Evolutionary conservation across 352 stramenopile species (phyloP).

Genomic region (Pythium graminicola): DNA sequence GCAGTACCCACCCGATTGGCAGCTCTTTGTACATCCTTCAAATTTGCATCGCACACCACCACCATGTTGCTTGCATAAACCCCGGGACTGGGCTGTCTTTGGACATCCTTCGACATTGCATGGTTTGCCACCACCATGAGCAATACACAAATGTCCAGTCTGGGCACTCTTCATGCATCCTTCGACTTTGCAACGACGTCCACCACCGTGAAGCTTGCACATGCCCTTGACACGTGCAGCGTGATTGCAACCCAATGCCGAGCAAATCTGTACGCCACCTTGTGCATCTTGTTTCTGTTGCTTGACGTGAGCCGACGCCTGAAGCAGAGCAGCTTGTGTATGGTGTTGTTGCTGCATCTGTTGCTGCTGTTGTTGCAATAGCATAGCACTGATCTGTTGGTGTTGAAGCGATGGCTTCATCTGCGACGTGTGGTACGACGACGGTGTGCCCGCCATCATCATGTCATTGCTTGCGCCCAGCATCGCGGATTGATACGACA

Average conservation of each 20-base stretch:
- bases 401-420: conserved; percentile 24
- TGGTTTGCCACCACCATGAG: conserved; percentile 75
- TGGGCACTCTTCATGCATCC: conserved; percentile 86
- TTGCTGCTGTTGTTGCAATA: conserved; percentile 50
- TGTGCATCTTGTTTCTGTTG: conserved; percentile 49
- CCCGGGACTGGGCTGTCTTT: conserved; percentile 80
- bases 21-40: conserved; percentile 83
- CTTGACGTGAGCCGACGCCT: conserved; percentile 41
- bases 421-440: conserved; percentile 4
- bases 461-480: conserved; percentile 39
- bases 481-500: conserved; percentile 51
- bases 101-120: conserved; percentile 81
- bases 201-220: conserved; percentile 81
- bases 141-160: conserved; percentile 79
- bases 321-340: conserved; percentile 11
- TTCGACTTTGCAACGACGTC: conserved; percentile 77
- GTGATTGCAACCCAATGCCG: conserved; percentile 73
- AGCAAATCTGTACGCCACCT: conserved; percentile 56
- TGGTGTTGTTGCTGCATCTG: conserved; percentile 43
- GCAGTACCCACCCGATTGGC: conserved; percentile 79
- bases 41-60: conserved; percentile 83
- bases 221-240: conserved; percentile 74
- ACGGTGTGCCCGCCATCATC: conserved; percentile 26
- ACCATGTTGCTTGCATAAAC: conserved; percentile 80
- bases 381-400: conserved; percentile 49